A percentile compares a stretch with the other conserved stretches of the same genome.
Evolutionary conservation across 2,329 filamentous ascomycete genomes (phyloP).

Genomic region (Metarhizium anisopliae): DNA sequence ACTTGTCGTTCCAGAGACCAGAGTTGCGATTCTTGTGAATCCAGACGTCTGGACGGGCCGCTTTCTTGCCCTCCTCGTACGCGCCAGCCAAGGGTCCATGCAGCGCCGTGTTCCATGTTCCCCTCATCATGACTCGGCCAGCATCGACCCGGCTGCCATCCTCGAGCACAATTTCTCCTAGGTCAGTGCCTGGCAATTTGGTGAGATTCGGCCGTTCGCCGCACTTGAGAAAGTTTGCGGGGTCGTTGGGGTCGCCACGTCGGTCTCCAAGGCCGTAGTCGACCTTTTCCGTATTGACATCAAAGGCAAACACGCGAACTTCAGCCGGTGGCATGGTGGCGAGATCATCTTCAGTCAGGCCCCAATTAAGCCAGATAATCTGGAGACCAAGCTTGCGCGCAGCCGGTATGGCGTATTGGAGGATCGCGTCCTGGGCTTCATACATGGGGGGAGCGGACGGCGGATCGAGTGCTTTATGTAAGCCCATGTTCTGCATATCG

Average conservation of each 20-base stretch:
- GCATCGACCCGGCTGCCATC: conserved; percentile 1
- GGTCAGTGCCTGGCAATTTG: neutral
- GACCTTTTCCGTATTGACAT: neutral
- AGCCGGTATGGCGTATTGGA: conserved; percentile 1
- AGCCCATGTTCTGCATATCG: neutral
- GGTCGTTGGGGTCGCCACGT: neutral
- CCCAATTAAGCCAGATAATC: conserved; percentile 2
- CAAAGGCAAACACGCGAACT: neutral
- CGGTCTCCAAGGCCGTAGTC: neutral
- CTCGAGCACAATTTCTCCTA: neutral
- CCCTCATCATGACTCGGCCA: neutral
- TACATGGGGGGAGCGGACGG: neutral
- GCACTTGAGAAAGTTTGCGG: neutral
- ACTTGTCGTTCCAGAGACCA: neutral
- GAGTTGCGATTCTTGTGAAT: conserved; percentile 1
- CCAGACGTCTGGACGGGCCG: neutral
- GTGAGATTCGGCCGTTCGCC: neutral
- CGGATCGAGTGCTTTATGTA: neutral
- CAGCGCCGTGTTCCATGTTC: neutral
- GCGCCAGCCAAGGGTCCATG: neutral
- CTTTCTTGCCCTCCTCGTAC: neutral
- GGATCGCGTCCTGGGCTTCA: neutral
- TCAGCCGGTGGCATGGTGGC: neutral
- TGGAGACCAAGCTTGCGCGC: conserved; percentile 3
- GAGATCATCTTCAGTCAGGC: conserved; percentile 1